Evolutionary conservation across 169 alveolate genomes (phyloP), one percentile per base, ranked within the genome.

Genomic region (Cryptosporidium baileyi): DNA sequence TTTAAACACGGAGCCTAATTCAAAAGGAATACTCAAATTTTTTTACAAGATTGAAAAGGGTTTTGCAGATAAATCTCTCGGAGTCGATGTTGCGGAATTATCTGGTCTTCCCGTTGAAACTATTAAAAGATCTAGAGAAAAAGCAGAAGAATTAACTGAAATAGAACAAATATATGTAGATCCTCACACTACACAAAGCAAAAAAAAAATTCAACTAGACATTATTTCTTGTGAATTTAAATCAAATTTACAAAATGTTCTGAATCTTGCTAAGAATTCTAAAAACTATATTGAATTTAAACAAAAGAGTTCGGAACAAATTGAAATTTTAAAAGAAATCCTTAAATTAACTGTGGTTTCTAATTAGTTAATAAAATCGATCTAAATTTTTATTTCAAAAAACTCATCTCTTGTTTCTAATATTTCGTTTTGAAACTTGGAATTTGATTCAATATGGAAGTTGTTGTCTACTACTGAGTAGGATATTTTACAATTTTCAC

Each of bases 81-180:
- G 99, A 32, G 94, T 96, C 3, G 95, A 94, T 59, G 98, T 96
- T 30, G 99, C 99, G 17, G 93, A 94, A 81, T 92, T 95, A 82
- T 95, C 97, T 11, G 95, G 95, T 47, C 92, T 97, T 79, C 98
- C 98, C 1, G 49, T 65, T 40, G 90, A 89, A 65, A 91, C 93
- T 13, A 57, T 94, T 9, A 80, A 82, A 11, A 82, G 90, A 63
- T 93, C 96, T 2, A 81, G 90, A 45, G 89, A 91, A 5, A 80
- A 90, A 43, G 91, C 94, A 11, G 28, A 80, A n/a, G 93, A 89
- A 47, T 88, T 74, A 28, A 57, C 57, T 54, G 38, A 40, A 15
- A 47, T 74, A 13, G 85, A 74, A 32, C 74, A 57, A 15, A 36
- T 74, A 28, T 74, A 74, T 24, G 67, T 57, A 34, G 74, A 74